Conservation (phyloP, 2,329 filamentous ascomycete genomes). For the Cordyceps cicadae region DNA sequence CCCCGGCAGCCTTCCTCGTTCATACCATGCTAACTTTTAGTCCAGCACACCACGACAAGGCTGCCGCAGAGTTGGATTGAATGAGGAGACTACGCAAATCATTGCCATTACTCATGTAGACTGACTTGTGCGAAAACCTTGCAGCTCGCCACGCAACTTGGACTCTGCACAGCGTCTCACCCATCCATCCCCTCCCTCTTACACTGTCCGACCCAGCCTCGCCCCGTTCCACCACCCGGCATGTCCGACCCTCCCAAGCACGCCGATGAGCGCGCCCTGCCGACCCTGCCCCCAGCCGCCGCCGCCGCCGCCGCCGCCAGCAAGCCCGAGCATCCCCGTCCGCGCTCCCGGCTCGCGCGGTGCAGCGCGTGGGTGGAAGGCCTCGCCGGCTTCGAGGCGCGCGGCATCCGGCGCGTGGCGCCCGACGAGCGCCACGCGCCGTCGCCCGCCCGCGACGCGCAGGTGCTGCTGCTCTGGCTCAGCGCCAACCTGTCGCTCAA, state of each 20-base stretch:
- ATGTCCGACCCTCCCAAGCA: neutral
- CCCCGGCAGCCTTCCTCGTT: neutral
- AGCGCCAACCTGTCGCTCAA: constrained; percentile 36
- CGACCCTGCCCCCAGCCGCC: neutral
- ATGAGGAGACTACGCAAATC: neutral
- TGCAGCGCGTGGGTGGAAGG: constrained; percentile 22
- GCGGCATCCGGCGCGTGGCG: constrained; percentile 31
- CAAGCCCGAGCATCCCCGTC: neutral
- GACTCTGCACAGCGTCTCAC: no score
- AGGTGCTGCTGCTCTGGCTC: constrained; percentile 35
- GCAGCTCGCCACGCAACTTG: no score
- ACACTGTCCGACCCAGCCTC: no score
- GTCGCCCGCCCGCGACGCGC: constrained; percentile 27
- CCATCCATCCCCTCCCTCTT: no score
- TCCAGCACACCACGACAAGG: neutral
- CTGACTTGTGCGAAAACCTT: neutral
- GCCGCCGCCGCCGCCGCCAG: no score
- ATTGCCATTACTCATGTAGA: neutral
- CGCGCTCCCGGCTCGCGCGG: neutral
- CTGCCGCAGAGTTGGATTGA: neutral
- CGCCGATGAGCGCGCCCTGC: neutral
- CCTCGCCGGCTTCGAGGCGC: constrained; percentile 30
- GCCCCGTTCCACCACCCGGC: no score
- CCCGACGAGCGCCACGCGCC: constrained; percentile 28
- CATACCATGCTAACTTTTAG: neutral